A percentile compares a stretch with the other conserved stretches of the same genome.
These are phyloP conservation scores for Lipomyces spencermartinsiae DNA, from an alignment of 805 yeast genomes.

Conservation along the genomic window DNA sequence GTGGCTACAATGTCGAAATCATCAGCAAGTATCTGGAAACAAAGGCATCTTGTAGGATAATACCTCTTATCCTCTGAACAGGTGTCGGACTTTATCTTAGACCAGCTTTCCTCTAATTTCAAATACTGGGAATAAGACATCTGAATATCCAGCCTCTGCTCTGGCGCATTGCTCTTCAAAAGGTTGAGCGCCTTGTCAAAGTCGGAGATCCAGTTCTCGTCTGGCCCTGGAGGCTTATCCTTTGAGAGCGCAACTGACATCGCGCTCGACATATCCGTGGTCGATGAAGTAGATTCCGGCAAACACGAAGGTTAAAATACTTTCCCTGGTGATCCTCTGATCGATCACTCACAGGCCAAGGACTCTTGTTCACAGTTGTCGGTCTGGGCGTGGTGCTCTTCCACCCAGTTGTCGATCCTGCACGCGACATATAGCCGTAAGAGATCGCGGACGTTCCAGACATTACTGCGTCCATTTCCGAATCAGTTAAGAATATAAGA, in stretches of 20 bases:
- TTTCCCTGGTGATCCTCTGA: not conserved
- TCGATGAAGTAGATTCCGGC: not conserved
- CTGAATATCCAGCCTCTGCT: not conserved
- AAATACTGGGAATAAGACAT: not conserved
- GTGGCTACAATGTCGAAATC: not conserved
- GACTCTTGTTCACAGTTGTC: not conserved
- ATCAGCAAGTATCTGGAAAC: not conserved
- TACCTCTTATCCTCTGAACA: not conserved
- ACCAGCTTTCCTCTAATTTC: not conserved
- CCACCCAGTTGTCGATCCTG: not conserved
- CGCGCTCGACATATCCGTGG: not conserved
- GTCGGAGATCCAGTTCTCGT: no score
- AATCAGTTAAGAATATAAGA: no score
- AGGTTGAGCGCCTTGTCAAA: not conserved
- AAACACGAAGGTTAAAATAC: not conserved
- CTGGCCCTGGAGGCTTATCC: no score
- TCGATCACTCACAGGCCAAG: not conserved
- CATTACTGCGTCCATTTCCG: not conserved
- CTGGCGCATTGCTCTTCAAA: not conserved
- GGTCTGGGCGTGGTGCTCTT: not conserved
- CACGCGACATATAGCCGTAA: not conserved
- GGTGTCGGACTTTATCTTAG: not conserved
- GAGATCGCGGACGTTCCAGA: not conserved
- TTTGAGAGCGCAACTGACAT: no score
- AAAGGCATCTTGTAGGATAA: not conserved